Evolutionary conservation across 352 stramenopile genomes (phyloP).

Genomic region (Pythium biforme): DNA sequence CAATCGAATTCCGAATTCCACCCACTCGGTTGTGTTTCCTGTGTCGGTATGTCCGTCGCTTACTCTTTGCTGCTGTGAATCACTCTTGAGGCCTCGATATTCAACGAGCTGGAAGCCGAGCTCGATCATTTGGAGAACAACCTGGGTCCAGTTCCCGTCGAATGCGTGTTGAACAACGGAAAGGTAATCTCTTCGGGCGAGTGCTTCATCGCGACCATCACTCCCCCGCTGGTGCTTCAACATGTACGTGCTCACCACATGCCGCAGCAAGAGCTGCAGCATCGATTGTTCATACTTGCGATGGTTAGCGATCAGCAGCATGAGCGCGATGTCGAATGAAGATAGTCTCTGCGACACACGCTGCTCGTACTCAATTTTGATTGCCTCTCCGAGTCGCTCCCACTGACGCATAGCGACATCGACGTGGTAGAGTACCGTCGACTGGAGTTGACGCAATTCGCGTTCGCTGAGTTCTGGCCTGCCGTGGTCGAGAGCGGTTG

Average conservation of each 20-base stretch:
- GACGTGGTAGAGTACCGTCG: slow-evolving; percentile 57
- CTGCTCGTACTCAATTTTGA: slow-evolving; percentile 43
- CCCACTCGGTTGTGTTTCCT: slow-evolving; percentile 19
- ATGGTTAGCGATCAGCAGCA: slow-evolving; percentile 41
- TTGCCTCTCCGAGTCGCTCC: slow-evolving; percentile 34
- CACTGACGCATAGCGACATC: slow-evolving; percentile 51
- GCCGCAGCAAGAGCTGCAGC: slow-evolving; percentile 30
- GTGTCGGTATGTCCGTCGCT: not conserved
- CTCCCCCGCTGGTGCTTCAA: not conserved
- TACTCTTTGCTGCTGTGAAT: not conserved
- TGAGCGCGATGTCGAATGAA: slow-evolving; percentile 42
- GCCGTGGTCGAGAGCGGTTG: not conserved
- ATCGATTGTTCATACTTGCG: slow-evolving; percentile 31
- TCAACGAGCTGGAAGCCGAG: slow-evolving; percentile 37
- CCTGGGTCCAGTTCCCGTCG: slow-evolving; percentile 36
- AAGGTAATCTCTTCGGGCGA: slow-evolving; percentile 27
- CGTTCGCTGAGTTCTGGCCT: slow-evolving; percentile 13
- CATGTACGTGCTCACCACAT: slow-evolving; percentile 31
- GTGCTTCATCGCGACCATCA: slow-evolving; percentile 5
- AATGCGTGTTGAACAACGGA: slow-evolving; percentile 28
- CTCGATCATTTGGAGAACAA: slow-evolving; percentile 36
- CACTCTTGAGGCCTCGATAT: slow-evolving; percentile 24
- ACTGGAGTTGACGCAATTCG: slow-evolving; percentile 37
- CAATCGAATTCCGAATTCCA: slow-evolving; percentile 45
- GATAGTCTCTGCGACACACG: slow-evolving; percentile 27